Percentiles rank a stretch among this genome's conserved stretches.
Evolutionary conservation across 768 basidiomycete species (phyloP).

Genomic region (Trametopsis cervina): DNA sequence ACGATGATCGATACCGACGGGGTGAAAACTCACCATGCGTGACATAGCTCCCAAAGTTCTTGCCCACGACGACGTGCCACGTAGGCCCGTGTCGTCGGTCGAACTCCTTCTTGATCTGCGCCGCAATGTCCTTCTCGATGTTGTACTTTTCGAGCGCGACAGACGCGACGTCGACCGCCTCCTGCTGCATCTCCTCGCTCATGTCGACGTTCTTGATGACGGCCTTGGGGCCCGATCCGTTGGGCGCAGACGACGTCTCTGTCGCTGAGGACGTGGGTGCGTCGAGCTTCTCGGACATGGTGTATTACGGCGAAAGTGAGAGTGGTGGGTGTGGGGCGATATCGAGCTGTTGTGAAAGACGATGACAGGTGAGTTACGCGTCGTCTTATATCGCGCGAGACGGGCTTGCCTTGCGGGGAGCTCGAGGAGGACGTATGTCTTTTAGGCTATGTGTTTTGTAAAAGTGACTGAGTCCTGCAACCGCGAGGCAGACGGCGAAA

Average conservation of each 20-base stretch:
- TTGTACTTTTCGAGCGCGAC: conserved; percentile 84
- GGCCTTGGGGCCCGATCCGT: conserved; percentile 55
- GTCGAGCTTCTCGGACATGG: conserved; percentile 43
- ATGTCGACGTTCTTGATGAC: conserved; percentile 97
- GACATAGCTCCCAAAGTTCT: conserved; percentile 98
- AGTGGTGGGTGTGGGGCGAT: too few relatives aligned
- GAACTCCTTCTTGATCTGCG: conserved; percentile 97
- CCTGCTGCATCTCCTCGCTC: conserved; percentile 94
- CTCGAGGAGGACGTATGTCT: too few relatives aligned
- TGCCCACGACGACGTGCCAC: conserved; percentile 98
- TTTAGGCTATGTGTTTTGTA: too few relatives aligned
- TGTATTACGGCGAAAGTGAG: too few relatives aligned
- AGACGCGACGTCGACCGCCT: conserved; percentile 82
- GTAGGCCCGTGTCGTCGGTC: conserved; percentile 89
- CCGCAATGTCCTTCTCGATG: conserved; percentile 98
- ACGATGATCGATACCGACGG: neutral
- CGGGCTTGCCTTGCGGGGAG: too few relatives aligned
- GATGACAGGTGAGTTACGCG: too few relatives aligned
- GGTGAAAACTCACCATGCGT: conserved; percentile 76
- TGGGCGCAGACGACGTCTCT: conserved; percentile 38
- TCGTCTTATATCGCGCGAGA: too few relatives aligned
- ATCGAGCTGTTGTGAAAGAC: too few relatives aligned
- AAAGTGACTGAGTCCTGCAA: too few relatives aligned
- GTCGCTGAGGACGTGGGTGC: conserved; percentile 48
- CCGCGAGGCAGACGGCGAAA: too few relatives aligned